phyloP scores from a whole-genome alignment of 805 yeast genomes.

The Kuraishia cidri region DNA sequence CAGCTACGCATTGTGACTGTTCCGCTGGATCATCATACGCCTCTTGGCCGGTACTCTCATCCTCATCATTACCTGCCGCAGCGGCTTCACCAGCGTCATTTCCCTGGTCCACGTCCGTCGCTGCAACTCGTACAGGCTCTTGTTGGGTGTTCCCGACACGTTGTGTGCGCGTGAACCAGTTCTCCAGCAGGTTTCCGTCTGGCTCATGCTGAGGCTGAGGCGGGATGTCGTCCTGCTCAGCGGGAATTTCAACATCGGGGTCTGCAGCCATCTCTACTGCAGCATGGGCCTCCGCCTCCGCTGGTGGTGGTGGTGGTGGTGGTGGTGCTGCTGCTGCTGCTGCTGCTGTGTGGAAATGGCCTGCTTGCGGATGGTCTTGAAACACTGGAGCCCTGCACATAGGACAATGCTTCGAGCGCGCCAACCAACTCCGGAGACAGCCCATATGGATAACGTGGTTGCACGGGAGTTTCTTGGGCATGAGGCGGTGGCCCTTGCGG shows the following conservation, averaged over 20 bases:
- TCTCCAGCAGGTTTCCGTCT: too few species aligned
- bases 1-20: too few species aligned
- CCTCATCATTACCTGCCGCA: background rate
- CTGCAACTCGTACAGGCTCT: too few species aligned
- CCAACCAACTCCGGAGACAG: constrained; percentile 89
- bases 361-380: too few species aligned
- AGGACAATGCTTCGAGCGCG: constrained; percentile 89
- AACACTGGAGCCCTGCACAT: constrained; percentile 74
- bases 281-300: background rate
- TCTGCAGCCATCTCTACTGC: background rate
- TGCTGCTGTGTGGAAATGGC: constrained; percentile 7
- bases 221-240: background rate
- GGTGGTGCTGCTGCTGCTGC: too few species aligned
- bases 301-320: background rate
- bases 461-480: constrained; percentile 74
- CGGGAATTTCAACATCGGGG: background rate
- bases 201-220: too few species aligned
- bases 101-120: too few species aligned
- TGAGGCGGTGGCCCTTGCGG: constrained; percentile 27
- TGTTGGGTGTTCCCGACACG: too few species aligned
- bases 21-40: background rate
- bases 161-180: too few species aligned
- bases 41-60: background rate
- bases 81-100: background rate
- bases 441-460: constrained; percentile 86